Evolutionary conservation across 306 rosid genomes (phyloP), one percentile per base, ranked within the genome.

Genomic region (Cicer pinnatifidum): DNA sequence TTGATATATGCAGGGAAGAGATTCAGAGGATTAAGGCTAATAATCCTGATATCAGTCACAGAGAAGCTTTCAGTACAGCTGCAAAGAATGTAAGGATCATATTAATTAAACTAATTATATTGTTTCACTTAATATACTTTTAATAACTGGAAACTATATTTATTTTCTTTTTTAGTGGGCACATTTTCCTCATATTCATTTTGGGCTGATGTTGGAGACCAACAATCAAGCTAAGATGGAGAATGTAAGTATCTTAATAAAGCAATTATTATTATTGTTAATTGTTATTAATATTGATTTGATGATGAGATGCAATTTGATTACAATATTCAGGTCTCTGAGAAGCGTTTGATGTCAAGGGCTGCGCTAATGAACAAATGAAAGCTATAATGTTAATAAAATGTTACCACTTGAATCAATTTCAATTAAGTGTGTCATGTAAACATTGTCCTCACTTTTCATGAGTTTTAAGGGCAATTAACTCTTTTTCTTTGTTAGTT

Each of bases 21-120:
- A 95, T 95, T 51, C 99, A 92, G 83, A 88, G 99, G 89, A 95
- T 95, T 78, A 95, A 95, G 85, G 97, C 99, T 11, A 95, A 87
- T 56, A 90, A 95, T 81, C 99, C 99, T 47, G 97, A 91, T 75
- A 95, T 95, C 57, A 90, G 92, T 87, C 99, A 95, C 69, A 86
- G 97, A 82, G 99, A 90, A 79, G 99, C 99, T 6, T 95, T 95
- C 75, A 95, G 99, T 65, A 90, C 99, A 1, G 97, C 99, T 79
- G 99, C 99, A 15, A 95, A 95, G 77, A 95, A 95, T 58, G 99
- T 95, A 81, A 68, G 80, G 8, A 66, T 47, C 53, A 3, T 51
- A 13, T 13, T 43, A 41, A 13, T 13, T 43, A 41, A n/a, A n/a
- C n/a, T n/a, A n/a, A n/a, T n/a, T n/a, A n/a, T n/a, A n/a, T n/a